Evolutionary conservation across 768 basidiomycete species (phyloP).

Genomic region (Suillus paluster): DNA sequence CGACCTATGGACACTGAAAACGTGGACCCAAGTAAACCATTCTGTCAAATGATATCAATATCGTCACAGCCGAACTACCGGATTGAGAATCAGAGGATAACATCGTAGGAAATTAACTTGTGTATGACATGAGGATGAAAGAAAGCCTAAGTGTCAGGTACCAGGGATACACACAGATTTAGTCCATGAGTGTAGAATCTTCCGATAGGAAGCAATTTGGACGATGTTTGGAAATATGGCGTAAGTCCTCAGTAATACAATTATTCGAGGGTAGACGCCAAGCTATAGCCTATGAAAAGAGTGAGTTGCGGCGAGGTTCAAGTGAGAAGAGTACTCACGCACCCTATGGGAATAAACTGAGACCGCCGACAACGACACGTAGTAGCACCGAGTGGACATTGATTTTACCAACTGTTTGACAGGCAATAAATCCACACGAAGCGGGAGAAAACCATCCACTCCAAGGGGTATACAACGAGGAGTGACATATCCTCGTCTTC

Average conservation of each 20-base stretch:
- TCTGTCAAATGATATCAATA: conserved; percentile 22
- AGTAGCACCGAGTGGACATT: conserved; percentile 11
- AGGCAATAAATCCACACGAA: conserved; percentile 4
- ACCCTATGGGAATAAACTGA: conserved; percentile 9
- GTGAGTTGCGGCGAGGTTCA: not conserved
- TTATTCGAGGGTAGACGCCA: conserved; percentile 7
- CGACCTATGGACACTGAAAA: conserved; percentile 8
- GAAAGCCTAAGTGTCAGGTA: conserved; percentile 19
- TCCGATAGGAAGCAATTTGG: conserved; percentile 19
- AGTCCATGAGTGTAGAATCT: conserved; percentile 13
- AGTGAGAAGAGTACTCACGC: conserved; percentile 15
- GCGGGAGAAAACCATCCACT: no score
- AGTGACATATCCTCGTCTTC: not conserved
- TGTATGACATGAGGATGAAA: conserved; percentile 15
- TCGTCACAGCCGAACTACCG: conserved; percentile 16
- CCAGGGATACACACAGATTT: conserved; percentile 15
- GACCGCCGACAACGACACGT: conserved; percentile 2
- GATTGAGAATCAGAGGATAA: conserved; percentile 19
- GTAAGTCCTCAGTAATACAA: conserved; percentile 2
- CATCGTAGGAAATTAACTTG: conserved; percentile 17
- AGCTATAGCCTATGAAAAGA: conserved; percentile 12
- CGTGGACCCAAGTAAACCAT: conserved; percentile 11
- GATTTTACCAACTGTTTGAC: conserved; percentile 14
- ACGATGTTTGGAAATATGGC: conserved; percentile 15
- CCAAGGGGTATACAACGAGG: no score